Base-by-base conservation (phyloP, 2,329 filamentous ascomycete species). In the Sporothrix brasiliensis region DNA sequence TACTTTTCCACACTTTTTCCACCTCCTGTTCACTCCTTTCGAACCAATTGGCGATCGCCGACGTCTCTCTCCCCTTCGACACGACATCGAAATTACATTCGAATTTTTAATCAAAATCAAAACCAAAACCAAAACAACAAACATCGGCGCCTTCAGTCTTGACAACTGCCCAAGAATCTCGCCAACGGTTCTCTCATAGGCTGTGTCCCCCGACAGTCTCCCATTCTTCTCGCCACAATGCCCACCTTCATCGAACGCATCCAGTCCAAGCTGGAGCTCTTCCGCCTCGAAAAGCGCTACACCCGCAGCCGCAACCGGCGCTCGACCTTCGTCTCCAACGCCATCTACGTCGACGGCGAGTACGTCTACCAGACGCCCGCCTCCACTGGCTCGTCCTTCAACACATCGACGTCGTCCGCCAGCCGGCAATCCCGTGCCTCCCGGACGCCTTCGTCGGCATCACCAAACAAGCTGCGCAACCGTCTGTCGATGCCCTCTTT, bases 221-320 rank as follows among this genome's bases (percentile, higher is more conserved):
- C 63, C 21, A 21, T 34, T 7, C 34, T 1, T 34, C 34, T 41
- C 54, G n/a, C 54, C 66, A 53, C 53, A 41, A 70, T 71, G 69
- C 24, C 72, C 16, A 68, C 82, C 76, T 77, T 89, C 76, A 77
- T 90, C 76, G 84, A 87, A 72, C 84, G 86, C 79, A 85, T 89
- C 78, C 85, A 89, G 76, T 85, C 87, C 72, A 88, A 91, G 84
- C 84, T 96, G 77, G 93, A 98, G 85, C 88, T 98, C 77, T 95
- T 97, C 85, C 92, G 93, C 66, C 90, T 98, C 75, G 94, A 98
- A 83, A 91, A 97, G 83, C 91, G 93, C 76, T 98, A 98, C 85
- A 96, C 94, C 67, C 91, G 91, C 77, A 91, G 93, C 79, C 93
- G 94, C 77, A 82, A 89, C 76, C 92, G 94, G 76, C 92, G 94